Conservation (phyloP, 768 basidiomycete species). For the Sistotremastrum suecicum region DNA sequence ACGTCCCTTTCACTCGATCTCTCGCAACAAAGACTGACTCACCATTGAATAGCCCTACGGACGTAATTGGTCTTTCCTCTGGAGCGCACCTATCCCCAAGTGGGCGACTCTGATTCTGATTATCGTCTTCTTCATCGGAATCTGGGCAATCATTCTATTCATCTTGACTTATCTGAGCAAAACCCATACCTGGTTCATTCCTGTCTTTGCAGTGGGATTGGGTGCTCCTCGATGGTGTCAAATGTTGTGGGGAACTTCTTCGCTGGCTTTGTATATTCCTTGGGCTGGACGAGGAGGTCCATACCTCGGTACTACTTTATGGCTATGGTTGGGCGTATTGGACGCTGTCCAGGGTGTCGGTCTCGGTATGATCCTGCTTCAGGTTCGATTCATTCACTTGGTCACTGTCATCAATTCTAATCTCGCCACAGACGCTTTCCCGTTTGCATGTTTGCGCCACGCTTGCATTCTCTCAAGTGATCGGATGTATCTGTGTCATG, state of each 20-base stretch:
- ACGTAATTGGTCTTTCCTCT: conserved; percentile 90
- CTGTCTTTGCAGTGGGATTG: conserved; percentile 89
- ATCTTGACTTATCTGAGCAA: conserved; percentile 80
- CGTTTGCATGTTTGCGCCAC: conserved; percentile 91
- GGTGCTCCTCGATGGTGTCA: conserved; percentile 95
- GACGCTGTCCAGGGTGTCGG: conserved; percentile 93
- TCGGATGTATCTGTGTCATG: conserved; percentile 87
- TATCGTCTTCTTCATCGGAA: conserved; percentile 69
- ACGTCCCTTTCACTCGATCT: conserved; percentile 15
- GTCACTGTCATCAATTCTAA: conserved; percentile 5
- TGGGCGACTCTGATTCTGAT: conserved; percentile 76
- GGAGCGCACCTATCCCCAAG: conserved; percentile 69
- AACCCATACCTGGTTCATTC: conserved; percentile 89
- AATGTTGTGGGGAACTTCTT: conserved; percentile 95
- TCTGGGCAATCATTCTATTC: conserved; percentile 67
- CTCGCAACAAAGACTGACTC: not conserved
- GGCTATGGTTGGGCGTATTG: conserved; percentile 92
- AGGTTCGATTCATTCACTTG: conserved; percentile 20
- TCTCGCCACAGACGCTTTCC: conserved; percentile 52
- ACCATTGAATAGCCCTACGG: conserved; percentile 54
- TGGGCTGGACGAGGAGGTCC: conserved; percentile 83
- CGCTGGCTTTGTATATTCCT: conserved; percentile 82
- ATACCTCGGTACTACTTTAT: conserved; percentile 78
- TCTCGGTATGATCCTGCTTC: conserved; percentile 79
- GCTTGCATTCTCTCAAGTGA: conserved; percentile 77